These are phyloP conservation scores for Saccharomyces cerevisiae DNA, from an alignment of 805 yeast genomes.

Conservation along the genomic window DNA sequence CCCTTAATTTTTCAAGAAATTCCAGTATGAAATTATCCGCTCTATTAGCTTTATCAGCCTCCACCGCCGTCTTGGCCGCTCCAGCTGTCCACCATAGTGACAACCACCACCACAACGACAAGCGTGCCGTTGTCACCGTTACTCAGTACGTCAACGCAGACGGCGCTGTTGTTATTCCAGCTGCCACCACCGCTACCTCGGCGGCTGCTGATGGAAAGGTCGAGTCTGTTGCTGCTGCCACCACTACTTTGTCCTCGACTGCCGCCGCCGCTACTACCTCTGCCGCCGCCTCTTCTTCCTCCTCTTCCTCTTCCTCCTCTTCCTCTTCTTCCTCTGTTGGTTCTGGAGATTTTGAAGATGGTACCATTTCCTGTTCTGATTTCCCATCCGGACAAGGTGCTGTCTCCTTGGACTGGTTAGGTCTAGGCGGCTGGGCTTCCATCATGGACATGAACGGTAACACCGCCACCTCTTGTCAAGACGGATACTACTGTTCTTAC, in stretches of 20 bases:
- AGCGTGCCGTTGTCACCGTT: conserved; percentile 29
- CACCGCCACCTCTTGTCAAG: conserved; percentile 50
- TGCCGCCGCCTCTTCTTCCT: conserved; percentile 19
- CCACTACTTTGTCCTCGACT: conserved; percentile 5
- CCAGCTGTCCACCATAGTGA: conserved; percentile 23
- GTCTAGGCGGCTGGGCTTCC: conserved; percentile 40
- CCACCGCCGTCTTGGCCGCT: conserved; percentile 22
- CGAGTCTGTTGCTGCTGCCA: conserved; percentile 5
- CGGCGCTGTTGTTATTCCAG: conserved; percentile 21
- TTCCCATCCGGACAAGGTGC: conserved; percentile 71
- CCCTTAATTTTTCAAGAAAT: background rate
- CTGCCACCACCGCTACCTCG: conserved; percentile 18
- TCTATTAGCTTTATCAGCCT: conserved; percentile 16
- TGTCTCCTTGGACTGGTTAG: conserved; percentile 47
- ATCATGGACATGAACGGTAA: conserved; percentile 61
- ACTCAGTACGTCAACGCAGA: conserved; percentile 27
- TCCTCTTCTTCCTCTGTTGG: conserved; percentile 36
- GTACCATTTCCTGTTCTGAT: conserved; percentile 52
- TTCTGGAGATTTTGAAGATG: conserved; percentile 51
- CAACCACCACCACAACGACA: conserved; percentile 16
- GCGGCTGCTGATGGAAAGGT: conserved; percentile 4
- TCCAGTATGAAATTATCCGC: conserved; percentile 19
- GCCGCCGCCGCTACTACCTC: conserved; percentile 15
- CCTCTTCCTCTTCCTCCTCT: conserved; percentile 27
- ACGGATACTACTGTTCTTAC: conserved; percentile 67